These are phyloP conservation scores for Tolypocladium ovalisporum DNA, from an alignment of 2,329 filamentous ascomycete genomes.

Conservation along the genomic window DNA sequence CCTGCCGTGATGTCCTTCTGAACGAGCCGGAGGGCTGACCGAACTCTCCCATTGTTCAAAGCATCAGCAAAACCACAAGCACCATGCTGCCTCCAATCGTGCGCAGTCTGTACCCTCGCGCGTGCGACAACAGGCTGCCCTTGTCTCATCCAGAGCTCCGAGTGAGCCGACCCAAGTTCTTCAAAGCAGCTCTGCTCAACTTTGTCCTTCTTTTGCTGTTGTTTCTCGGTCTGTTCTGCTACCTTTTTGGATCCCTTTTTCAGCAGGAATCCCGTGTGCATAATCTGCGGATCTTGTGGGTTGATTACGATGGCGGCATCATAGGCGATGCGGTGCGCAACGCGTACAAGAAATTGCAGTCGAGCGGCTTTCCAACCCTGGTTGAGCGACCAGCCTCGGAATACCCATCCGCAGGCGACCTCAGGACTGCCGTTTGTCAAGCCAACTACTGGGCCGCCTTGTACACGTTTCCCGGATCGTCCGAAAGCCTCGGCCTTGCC, in stretches of 20 bases:
- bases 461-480: constrained; percentile 6
- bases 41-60: neutral
- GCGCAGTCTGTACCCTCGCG: constrained; percentile 7
- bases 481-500: constrained; percentile 5
- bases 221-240: constrained; percentile 11
- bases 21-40: neutral
- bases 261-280: constrained; percentile 8
- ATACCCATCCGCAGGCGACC: constrained; percentile 2
- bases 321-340: constrained; percentile 9
- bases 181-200: constrained; percentile 7
- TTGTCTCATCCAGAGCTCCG: constrained; percentile 3
- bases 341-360: constrained; percentile 8
- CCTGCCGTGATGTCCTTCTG: neutral
- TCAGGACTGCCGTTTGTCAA: constrained; percentile 6
- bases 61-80: neutral
- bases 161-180: constrained; percentile 5
- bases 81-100: neutral
- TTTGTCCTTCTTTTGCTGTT: constrained; percentile 29
- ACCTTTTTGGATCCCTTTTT: constrained; percentile 11
- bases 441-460: constrained; percentile 10
- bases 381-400: constrained; percentile 6
- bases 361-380: constrained; percentile 7
- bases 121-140: constrained; percentile 3
- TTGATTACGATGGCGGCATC: constrained; percentile 13
- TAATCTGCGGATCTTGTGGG: constrained; percentile 9